Evolutionary conservation across 306 rosid genomes (phyloP).

Genomic region (Albizia julibrissin): DNA sequence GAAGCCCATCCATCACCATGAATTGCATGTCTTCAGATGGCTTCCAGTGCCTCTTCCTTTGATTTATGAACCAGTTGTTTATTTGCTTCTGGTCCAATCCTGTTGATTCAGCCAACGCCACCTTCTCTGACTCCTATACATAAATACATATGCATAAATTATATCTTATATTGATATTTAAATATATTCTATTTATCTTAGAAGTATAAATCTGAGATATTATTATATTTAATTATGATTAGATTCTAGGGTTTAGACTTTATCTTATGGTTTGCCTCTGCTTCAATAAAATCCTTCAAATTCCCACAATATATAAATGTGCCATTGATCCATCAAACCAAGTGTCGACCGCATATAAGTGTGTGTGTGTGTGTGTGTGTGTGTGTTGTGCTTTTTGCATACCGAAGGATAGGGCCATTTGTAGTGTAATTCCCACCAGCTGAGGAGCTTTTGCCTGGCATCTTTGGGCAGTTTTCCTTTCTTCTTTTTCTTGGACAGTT

Average conservation of each 20-base stretch:
- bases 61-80: constrained; percentile 81
- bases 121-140: constrained; percentile 73
- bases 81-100: constrained; percentile 81
- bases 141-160: not conserved
- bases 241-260: too few species aligned
- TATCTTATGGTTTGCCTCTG: too few species aligned
- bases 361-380: too few species aligned
- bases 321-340: not conserved
- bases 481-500: constrained; percentile 79
- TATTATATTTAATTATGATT: too few species aligned
- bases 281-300: too few species aligned
- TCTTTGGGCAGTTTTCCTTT: constrained; percentile 78
- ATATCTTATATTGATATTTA: too few species aligned
- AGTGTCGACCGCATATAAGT: not conserved
- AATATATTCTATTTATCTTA: too few species aligned
- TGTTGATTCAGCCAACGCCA: constrained; percentile 76
- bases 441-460: constrained; percentile 75
- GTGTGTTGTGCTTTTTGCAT: not conserved
- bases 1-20: constrained; percentile 83
- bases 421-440: constrained; percentile 82
- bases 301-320: too few species aligned
- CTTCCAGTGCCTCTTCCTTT: constrained; percentile 82
- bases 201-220: too few species aligned
- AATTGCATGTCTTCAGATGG: constrained; percentile 85
- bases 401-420: constrained; percentile 87